Conservation (phyloP, 1,284 basidiomycete genomes). For the Rhodotorula mucilaginosa region DNA sequence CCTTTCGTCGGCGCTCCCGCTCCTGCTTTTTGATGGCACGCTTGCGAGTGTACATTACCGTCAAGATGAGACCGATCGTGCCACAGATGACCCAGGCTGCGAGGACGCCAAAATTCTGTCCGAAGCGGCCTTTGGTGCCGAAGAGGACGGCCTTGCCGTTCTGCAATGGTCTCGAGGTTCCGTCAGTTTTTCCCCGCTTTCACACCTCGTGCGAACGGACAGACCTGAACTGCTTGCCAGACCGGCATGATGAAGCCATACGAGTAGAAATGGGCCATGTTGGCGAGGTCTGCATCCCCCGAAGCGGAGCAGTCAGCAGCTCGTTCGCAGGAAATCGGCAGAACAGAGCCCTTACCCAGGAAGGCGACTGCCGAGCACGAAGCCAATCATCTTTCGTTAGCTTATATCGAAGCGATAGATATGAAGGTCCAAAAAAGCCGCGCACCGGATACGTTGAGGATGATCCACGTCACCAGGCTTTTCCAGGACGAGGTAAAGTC, state of each 20-base stretch:
- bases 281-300: constrained; percentile 37
- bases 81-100: constrained; percentile 40
- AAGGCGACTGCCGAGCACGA: constrained; percentile 9
- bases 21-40: background rate
- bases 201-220: background rate
- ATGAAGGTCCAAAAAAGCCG: background rate
- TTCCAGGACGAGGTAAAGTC: too few species aligned
- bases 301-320: constrained; percentile 15
- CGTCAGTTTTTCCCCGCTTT: background rate
- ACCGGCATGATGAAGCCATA: constrained; percentile 47
- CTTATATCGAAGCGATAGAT: too few species aligned
- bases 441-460: constrained; percentile 39
- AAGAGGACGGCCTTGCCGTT: constrained; percentile 47
- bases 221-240: constrained; percentile 45
- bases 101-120: constrained; percentile 47
- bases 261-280: constrained; percentile 45
- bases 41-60: constrained; percentile 7
- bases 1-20: constrained; percentile 43
- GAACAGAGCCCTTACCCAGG: background rate
- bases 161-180: background rate
- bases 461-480: constrained; percentile 44
- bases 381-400: background rate
- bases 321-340: too few species aligned
- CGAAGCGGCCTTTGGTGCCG: constrained; percentile 47
- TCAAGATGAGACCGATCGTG: background rate